Evolutionary conservation across 352 stramenopile genomes (phyloP), one percentile per base, ranked within the genome.

Genomic region (Phytophthora foliorum): DNA sequence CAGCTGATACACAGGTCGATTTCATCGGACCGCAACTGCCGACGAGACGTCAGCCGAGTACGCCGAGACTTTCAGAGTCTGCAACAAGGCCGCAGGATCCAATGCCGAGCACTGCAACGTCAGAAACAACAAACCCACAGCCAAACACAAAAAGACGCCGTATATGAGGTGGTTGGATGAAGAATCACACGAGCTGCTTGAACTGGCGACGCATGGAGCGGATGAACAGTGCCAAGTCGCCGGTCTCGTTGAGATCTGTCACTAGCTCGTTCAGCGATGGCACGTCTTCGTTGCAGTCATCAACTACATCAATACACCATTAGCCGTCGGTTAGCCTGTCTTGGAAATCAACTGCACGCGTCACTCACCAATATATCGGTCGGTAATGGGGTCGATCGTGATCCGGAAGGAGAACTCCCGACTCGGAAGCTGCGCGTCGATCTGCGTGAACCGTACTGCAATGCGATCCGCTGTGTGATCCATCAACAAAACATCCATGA

Each of bases 191-290:
- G n/a, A 90, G 58, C 63, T 84, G 74, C 67, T 91, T 91, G 62
- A 93, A 95, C 64, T 90, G 67, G 36, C 83, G 84, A 1, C 88
- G 86, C 86, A 95, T 95, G 34, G 81, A 81, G 41, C 84, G 86
- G 24, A 95, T 85, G 62, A 95, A 91, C 22, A 79, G 73, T 39
- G 88, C 85, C 48, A 95, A 80, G 66, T 95, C 83, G 32, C 83
- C 80, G 16, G 62, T 78, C 39, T 72, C 53, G 69, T 94, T 95
- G 13, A 95, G 82, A 50, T 84, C 64, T 21, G 75, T 71, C 54
- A 92, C 75, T 17, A 94, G 44, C n/a, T 77, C 57, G 17, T 78
- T 72, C 21, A 92, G 52, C 14, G 60, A 69, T 4, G 70, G 39
- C n/a, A 95, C 75, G 4, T 73, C 49, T 48, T 89, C 81, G 27